These are phyloP conservation scores for Dryadomyces sulphureus DNA, from an alignment of 2,329 filamentous ascomycete species.

Conservation along the genomic window DNA sequence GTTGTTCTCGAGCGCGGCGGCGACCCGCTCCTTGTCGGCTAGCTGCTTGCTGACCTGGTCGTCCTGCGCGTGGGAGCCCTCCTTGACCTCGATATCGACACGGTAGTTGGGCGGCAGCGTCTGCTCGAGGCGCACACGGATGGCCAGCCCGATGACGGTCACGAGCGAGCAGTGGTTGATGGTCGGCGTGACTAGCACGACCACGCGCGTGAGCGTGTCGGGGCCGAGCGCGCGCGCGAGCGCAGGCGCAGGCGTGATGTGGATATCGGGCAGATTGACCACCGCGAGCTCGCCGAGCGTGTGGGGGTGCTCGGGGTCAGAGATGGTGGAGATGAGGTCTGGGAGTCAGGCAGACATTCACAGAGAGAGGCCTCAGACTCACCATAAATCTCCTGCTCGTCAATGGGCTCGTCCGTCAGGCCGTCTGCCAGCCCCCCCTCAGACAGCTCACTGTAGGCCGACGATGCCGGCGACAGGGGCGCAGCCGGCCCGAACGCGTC, in stretches of 20 bases:
- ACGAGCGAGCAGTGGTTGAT: slow-evolving; percentile 95
- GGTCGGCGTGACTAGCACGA: slow-evolving; percentile 85
- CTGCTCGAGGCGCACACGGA: slow-evolving; percentile 81
- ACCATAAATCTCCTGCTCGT: slow-evolving; percentile 96
- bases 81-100: slow-evolving; percentile 85
- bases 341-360: neutral
- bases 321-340: slow-evolving; percentile 92
- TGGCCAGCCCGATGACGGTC: slow-evolving; percentile 87
- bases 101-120: slow-evolving; percentile 82
- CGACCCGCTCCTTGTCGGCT: slow-evolving; percentile 89
- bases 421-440: slow-evolving; percentile 12
- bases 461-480: slow-evolving; percentile 21
- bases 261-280: slow-evolving; percentile 89
- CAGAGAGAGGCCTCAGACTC: slow-evolving; percentile 13
- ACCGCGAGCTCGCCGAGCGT: slow-evolving; percentile 88
- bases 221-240: slow-evolving; percentile 21
- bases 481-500: no score
- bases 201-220: slow-evolving; percentile 53
- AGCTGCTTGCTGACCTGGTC: slow-evolving; percentile 96
- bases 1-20: slow-evolving; percentile 86
- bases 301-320: slow-evolving; percentile 90
- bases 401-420: slow-evolving; percentile 61
- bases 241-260: slow-evolving; percentile 50
- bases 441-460: slow-evolving; percentile 14
- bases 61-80: slow-evolving; percentile 87